These are phyloP conservation scores for Calonectria leucothoes DNA, from an alignment of 2,329 filamentous ascomycete genomes.

Conservation along the genomic window DNA sequence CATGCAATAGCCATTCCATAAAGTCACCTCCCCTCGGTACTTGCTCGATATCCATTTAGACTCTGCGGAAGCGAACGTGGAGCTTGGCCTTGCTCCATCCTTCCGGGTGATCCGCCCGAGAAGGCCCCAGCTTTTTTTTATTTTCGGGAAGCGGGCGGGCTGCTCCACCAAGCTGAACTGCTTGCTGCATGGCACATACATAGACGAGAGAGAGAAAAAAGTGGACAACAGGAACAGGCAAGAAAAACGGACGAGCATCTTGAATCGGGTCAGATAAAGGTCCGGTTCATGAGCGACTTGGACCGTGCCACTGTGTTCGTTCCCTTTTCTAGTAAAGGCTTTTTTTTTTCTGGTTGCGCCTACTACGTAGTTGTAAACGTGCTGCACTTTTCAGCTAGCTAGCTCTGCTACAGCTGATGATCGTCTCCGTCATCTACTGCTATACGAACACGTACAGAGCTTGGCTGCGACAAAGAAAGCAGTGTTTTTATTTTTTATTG, in stretches of 20 bases:
- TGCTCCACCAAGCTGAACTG: slow-evolving; percentile 9
- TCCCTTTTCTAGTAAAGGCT: not conserved
- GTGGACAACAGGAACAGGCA: not conserved
- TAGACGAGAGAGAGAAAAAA: not conserved
- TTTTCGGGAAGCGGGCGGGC: not conserved
- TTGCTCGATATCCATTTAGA: not conserved
- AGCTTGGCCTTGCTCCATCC: not conserved
- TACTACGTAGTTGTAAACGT: not conserved
- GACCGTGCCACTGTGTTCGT: not conserved
- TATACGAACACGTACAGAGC: not conserved
- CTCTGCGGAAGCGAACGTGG: not conserved
- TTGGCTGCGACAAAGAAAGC: not conserved
- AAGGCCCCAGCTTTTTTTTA: not conserved
- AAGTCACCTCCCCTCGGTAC: not conserved
- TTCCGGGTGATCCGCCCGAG: not conserved
- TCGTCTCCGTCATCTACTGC: not conserved
- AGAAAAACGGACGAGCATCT: not conserved
- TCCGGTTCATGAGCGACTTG: not conserved
- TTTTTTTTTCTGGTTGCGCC: not conserved
- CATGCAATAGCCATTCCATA: not conserved
- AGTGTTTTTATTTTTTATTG: not conserved
- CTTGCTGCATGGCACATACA: no score
- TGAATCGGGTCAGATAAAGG: not conserved
- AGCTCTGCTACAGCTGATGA: not conserved
- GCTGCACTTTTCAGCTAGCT: not conserved